phyloP scores from a whole-genome alignment of 1,284 basidiomycete genomes.

The Kwoniella shivajii region DNA sequence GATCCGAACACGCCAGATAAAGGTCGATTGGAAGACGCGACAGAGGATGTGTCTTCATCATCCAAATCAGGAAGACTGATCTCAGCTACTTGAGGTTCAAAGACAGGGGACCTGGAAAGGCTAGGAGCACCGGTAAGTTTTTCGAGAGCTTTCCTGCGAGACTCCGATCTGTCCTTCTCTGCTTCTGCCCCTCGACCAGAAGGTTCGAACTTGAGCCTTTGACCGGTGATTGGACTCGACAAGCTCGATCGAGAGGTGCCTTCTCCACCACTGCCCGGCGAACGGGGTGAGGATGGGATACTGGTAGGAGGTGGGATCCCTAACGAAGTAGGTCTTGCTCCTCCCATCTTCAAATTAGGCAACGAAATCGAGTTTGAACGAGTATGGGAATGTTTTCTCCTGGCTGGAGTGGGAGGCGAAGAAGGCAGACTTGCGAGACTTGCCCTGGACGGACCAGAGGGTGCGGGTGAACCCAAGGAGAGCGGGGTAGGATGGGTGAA shows the following conservation, averaged over 20 bases:
- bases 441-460: slow-evolving; percentile 11
- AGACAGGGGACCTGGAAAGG: slow-evolving; percentile 1
- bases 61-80: slow-evolving; percentile 48
- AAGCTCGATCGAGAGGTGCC: slow-evolving; percentile 15
- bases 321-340: slow-evolving; percentile 36
- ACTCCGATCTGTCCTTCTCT: slow-evolving; percentile 48
- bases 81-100: slow-evolving; percentile 20
- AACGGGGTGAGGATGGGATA: slow-evolving; percentile 37
- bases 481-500: slow-evolving; percentile 36
- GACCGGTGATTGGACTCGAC: slow-evolving; percentile 22
- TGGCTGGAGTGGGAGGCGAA: slow-evolving; percentile 32
- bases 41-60: slow-evolving; percentile 42
- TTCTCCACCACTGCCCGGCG: slow-evolving; percentile 26
- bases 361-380: slow-evolving; percentile 52
- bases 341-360: slow-evolving; percentile 44
- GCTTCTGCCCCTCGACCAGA: slow-evolving; percentile 45
- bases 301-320: slow-evolving; percentile 39
- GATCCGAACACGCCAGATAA: slow-evolving; percentile 36
- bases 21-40: slow-evolving; percentile 35
- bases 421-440: slow-evolving; percentile 19
- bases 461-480: slow-evolving; percentile 21
- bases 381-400: slow-evolving; percentile 48
- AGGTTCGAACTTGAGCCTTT: slow-evolving; percentile 48
- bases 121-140: slow-evolving; percentile 41
- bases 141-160: slow-evolving; percentile 44